A percentile compares a stretch with the other conserved stretches of the same genome.
Evolutionary conservation across 106 monocot genomes (phyloP).

Genomic region (Alisma plantagoaquatica): DNA sequence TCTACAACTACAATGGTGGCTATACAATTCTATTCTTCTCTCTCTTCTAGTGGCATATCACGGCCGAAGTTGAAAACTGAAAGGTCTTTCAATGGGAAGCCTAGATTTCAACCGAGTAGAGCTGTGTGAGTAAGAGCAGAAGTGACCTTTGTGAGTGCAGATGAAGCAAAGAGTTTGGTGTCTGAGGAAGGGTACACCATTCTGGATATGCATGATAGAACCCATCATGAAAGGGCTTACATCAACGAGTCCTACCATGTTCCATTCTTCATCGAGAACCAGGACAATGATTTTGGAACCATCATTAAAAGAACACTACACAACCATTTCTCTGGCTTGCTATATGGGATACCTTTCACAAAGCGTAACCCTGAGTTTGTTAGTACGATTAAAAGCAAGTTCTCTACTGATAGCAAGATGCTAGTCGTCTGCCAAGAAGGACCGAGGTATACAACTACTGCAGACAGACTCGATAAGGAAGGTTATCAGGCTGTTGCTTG

Average conservation of each 20-base stretch:
- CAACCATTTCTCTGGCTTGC: conserved; percentile 83
- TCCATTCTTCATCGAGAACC: conserved; percentile 78
- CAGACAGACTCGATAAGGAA: no score
- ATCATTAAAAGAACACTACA: conserved; percentile 71
- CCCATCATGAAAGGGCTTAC: conserved; percentile 64
- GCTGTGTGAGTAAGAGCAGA: conserved; percentile 33
- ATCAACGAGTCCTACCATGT: conserved; percentile 57
- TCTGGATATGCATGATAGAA: conserved; percentile 68
- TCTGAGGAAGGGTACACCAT: conserved; percentile 63
- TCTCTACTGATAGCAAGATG: conserved; percentile 61
- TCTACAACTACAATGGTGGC: no score
- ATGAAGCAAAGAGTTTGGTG: conserved; percentile 82
- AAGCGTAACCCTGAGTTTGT: conserved; percentile 82
- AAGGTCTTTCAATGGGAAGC: no score
- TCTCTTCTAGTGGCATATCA: no score
- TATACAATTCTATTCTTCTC: no score
- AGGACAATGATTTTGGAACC: conserved; percentile 76
- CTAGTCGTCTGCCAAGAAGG: conserved; percentile 93
- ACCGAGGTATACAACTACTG: conserved; percentile 65
- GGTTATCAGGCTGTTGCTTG: no score
- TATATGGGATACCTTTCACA: conserved; percentile 84
- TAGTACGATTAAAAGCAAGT: conserved; percentile 40
- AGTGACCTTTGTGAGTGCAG: conserved; percentile 63
- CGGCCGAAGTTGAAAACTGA: no score
- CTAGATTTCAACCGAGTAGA: neutral